A percentile compares a stretch with the other conserved stretches of the same genome.
Conservation (phyloP, 345 rosid species). For the Linum usitatissimum region DNA sequence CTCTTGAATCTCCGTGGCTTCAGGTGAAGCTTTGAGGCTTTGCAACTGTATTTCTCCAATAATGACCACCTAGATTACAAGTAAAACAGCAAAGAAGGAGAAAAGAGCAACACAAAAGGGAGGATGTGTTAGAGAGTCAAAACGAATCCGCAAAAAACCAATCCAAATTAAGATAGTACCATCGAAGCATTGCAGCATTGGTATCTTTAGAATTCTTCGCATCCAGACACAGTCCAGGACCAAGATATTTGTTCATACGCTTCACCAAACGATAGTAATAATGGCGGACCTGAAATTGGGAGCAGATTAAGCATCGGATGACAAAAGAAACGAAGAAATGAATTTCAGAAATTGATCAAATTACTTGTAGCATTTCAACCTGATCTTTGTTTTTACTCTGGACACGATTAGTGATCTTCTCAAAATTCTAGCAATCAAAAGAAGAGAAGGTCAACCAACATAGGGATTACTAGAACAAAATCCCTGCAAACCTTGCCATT, state of each 20-base stretch:
- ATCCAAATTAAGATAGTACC: conserved; percentile 28
- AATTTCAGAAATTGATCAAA: conserved; percentile 7
- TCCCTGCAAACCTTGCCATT: conserved; percentile 6
- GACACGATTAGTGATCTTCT: conserved; percentile 89
- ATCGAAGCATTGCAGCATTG: conserved; percentile 97
- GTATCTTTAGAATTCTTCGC: conserved; percentile 98
- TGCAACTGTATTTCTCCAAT: conserved; percentile 93
- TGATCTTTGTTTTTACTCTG: conserved; percentile 99
- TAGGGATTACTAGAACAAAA: neutral
- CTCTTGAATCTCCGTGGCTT: conserved; percentile 93
- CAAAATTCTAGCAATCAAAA: conserved; percentile 62
- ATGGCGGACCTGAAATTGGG: conserved; percentile 77
- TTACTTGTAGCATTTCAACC: conserved; percentile 33
- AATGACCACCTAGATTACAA: conserved; percentile 87
- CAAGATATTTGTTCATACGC: conserved; percentile 96
- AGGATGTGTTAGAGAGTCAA: neutral
- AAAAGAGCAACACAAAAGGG: neutral
- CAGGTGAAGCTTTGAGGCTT: conserved; percentile 97
- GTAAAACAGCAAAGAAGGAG: conserved; percentile 2
- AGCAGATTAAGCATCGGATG: conserved; percentile 4
- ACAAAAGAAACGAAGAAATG: conserved; percentile 7
- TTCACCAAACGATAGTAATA: conserved; percentile 94
- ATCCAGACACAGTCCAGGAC: conserved; percentile 82
- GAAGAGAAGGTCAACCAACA: conserved; percentile 12
- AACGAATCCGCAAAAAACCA: conserved; percentile 1